These are phyloP conservation scores for Microstegium vimineum DNA, from an alignment of 176 grass and related monocot species.

Conservation along the genomic window DNA sequence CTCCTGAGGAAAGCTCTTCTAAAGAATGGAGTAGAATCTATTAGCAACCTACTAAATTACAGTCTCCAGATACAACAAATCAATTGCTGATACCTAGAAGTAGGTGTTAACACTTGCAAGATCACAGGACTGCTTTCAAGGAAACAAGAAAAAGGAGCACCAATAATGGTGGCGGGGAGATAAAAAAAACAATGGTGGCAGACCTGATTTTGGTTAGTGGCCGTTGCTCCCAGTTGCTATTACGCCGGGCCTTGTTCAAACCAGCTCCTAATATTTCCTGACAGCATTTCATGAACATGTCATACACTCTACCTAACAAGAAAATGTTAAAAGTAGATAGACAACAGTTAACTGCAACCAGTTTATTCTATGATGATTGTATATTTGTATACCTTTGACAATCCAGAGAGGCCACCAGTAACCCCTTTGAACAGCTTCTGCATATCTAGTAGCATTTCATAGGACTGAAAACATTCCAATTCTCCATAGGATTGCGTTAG, in stretches of 20 bases:
- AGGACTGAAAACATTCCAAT: slow-evolving; percentile 82
- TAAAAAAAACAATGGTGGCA: not conserved
- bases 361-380: not conserved
- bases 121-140: not conserved
- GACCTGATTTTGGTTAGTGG: slow-evolving; percentile 89
- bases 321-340: not conserved
- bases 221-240: slow-evolving; percentile 92
- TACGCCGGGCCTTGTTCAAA: slow-evolving; percentile 81
- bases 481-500: slow-evolving; percentile 78
- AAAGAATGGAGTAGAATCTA: not conserved
- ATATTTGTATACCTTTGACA: slow-evolving; percentile 70
- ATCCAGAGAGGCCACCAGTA: slow-evolving; percentile 83
- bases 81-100: not conserved
- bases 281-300: slow-evolving; percentile 8
- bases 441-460: slow-evolving; percentile 95
- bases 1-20: not conserved
- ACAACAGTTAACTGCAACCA: not conserved
- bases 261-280: slow-evolving; percentile 88
- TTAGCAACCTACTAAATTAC: not conserved
- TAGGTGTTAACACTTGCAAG: not conserved
- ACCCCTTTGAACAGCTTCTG: slow-evolving; percentile 87
- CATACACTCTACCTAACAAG: not conserved
- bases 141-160: not conserved
- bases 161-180: no score
- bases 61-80: slow-evolving; percentile 5